phyloP scores from a whole-genome alignment of 257 asterid genomes.

The Ophiorrhiza pumila region DNA sequence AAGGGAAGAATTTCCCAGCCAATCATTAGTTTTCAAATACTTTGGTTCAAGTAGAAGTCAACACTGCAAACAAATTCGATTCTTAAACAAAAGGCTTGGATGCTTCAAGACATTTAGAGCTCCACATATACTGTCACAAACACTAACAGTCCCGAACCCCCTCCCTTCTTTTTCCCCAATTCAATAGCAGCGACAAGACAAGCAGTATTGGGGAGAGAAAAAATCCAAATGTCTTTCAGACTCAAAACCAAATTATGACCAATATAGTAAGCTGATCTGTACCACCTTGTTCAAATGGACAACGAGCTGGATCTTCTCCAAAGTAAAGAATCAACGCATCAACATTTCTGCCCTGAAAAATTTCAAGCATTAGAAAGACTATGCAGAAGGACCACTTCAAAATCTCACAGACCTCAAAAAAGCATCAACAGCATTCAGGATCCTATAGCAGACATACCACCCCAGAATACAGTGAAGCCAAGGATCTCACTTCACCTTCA shows the following conservation, averaged over 20 bases:
- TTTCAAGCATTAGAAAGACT: slow-evolving; percentile 10
- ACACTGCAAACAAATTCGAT: neutral
- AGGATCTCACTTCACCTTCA: slow-evolving; percentile 87
- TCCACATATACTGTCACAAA: neutral
- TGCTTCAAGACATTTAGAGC: neutral
- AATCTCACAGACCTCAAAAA: neutral
- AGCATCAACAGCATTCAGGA: slow-evolving; percentile 13
- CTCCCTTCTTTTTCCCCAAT: too few relatives aligned
- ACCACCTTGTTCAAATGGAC: slow-evolving; percentile 91
- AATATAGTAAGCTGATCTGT: neutral
- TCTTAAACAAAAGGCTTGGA: neutral
- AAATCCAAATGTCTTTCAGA: neutral
- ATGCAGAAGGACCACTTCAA: neutral
- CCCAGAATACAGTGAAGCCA: slow-evolving; percentile 84
- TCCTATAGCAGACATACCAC: slow-evolving; percentile 55
- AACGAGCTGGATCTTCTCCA: slow-evolving; percentile 93
- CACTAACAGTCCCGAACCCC: neutral
- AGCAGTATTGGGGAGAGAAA: neutral
- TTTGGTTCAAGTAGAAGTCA: neutral
- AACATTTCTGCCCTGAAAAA: slow-evolving; percentile 81
- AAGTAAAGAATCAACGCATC: slow-evolving; percentile 82
- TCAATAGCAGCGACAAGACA: neutral
- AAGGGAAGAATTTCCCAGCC: neutral
- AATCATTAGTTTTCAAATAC: neutral
- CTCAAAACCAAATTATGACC: neutral